These are phyloP conservation scores for Musa beccarii DNA, from an alignment of 176 grass and related monocot species.

Conservation along the genomic window DNA sequence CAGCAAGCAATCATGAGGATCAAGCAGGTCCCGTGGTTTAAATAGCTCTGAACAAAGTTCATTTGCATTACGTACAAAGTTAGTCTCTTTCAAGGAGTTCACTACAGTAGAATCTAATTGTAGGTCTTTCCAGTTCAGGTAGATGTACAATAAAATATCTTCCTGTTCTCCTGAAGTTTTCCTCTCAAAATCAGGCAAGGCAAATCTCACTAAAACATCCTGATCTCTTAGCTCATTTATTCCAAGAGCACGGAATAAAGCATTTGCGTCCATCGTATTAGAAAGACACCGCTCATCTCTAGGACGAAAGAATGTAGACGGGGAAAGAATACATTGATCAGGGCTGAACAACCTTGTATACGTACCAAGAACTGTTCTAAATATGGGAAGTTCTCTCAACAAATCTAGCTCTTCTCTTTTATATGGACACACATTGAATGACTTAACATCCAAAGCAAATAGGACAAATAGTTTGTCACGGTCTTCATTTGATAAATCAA, in stretches of 20 bases:
- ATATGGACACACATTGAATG: conserved; percentile 39
- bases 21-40: conserved; percentile 74
- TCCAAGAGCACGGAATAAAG: conserved; percentile 66
- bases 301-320: conserved; percentile 75
- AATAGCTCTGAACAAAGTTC: conserved; percentile 52
- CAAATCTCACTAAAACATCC: conserved; percentile 84
- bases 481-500: conserved; percentile 57
- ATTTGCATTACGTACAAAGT: conserved; percentile 76
- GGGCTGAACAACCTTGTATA: conserved; percentile 62
- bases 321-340: conserved; percentile 68
- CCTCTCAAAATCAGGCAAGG: conserved; percentile 64
- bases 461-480: conserved; percentile 56
- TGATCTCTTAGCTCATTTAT: conserved; percentile 73
- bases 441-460: conserved; percentile 70
- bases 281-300: conserved; percentile 55
- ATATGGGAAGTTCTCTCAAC: conserved; percentile 85
- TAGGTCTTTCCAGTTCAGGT: conserved; percentile 83
- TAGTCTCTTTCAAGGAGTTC: conserved; percentile 56
- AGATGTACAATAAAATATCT: conserved; percentile 73
- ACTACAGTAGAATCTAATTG: conserved; percentile 56
- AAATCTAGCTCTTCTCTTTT: conserved; percentile 72
- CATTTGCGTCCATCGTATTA: conserved; percentile 43
- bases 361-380: conserved; percentile 70
- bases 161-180: conserved; percentile 79
- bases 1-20: conserved; percentile 72